Evolutionary conservation across 495 filamentous ascomycete genomes (phyloP), one percentile per base, ranked within the genome.

Genomic region (Umbilicaria muhlenbergii): DNA sequence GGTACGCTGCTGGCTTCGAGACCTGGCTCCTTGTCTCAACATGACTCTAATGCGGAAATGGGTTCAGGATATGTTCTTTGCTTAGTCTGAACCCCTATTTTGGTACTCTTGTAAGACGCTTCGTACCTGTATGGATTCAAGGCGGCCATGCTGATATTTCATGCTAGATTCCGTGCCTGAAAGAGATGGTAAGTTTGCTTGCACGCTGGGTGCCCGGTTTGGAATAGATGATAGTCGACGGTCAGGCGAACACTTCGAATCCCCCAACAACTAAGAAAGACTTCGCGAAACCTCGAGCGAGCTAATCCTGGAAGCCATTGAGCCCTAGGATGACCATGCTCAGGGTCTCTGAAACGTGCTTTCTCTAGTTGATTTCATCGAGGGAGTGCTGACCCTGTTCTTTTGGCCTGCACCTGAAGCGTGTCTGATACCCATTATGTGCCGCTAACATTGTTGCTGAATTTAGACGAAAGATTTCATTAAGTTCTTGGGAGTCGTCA

Each of bases 51-150:
- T 38, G 41, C 42, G 43, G 41, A 21, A 44, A 24, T 46, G 43
- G 44, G 52, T 32, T 18, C 52, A 78, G 76, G 45, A 80, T 92
- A 52, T 96, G 79, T 62, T 91, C 86, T 15, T 70, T 96, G 38
- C 71, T 94, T 39, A 89, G 84, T 58, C 57, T 96, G 51, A 84
- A 87, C 50, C 82, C 83, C 2, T 96, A 92, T 58, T 94, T 93
- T 72, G 89, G 88, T 44, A 87, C 76, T 36, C 54, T 80, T 49
- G 74, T 77, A 63, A 48, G 74, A 54, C 41, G 32, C 33, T 51
- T 13, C 2, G 24, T 28, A 28, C 24, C 24, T 8, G 24, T 28
- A 32, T 35, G 15, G 45, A 41, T 32, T 36, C 36, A 37, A 32
- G 19, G 35, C 17, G 13, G n/a, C n/a, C 12, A 32, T n/a, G 41